Evolutionary conservation across 129 eudicot species (phyloP), one percentile per base, ranked within the genome.

Genomic region (Erigeron canadensis): DNA sequence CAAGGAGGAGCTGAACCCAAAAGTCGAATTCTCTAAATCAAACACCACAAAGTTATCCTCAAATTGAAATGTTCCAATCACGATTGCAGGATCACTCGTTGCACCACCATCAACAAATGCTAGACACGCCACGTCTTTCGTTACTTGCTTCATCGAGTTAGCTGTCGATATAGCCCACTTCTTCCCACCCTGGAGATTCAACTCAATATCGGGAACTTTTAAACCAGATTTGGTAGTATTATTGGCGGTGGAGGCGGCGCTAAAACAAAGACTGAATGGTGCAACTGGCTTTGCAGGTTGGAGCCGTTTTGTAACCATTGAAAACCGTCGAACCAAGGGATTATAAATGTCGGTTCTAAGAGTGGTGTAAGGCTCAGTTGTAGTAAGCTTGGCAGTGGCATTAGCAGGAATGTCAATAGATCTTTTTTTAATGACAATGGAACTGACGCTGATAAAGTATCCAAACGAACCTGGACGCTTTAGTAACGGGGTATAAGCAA

Each of bases 31-130:
- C 39, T 42, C 85, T 39, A 77, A n/a, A 73, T 84, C 78, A 84
- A 84, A 80, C 66, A 58, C 56, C 40, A 77, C 46, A 23, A 81
- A 76, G 41, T 73, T 76, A 37, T 81, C 66, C 65, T 81, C 81
- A 68, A 81, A 45, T 56, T 81, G 85, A 71, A 69, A 76, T 6
- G 71, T 57, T 38, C 85, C 85, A 1, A 81, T 81, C 38, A 72
- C 79, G 11, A 76, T 58, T 0, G 71, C 75, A 21, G 63, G 71
- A 22, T 72, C 75, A 9, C 61, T 77, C 11, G 11, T 76, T 53
- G 56, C 62, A 2, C 85, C 85, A 3, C 85, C 82, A 67, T 81
- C 81, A 39, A 76, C 81, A 60, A 81, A 76, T 7, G 81, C 81
- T 45, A 81, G 43, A 63, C 85, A 81, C 11, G 69, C 75, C 39